These are phyloP conservation scores for Sordariomycetes sp. DNA, from an alignment of 2,329 filamentous ascomycete species.

Conservation along the genomic window DNA sequence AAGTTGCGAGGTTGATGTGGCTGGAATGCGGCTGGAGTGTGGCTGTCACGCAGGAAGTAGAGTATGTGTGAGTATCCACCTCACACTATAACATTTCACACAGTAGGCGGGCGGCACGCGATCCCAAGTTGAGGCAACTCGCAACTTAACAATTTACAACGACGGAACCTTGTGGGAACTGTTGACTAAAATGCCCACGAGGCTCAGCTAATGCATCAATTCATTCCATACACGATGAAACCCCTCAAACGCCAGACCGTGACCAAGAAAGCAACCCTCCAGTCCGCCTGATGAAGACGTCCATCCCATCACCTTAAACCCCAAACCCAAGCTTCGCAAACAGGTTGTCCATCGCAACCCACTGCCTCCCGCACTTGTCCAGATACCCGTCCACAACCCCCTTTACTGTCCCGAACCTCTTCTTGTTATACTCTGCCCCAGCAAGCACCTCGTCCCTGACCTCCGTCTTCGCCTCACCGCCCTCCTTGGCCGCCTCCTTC, in stretches of 20 bases:
- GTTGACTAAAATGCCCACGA: not conserved
- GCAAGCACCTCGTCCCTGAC: slow-evolving; percentile 56
- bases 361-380: slow-evolving; percentile 81
- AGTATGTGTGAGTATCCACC: too few relatives aligned
- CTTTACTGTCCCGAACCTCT: slow-evolving; percentile 66
- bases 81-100: too few relatives aligned
- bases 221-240: not conserved
- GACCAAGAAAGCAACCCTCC: not conserved
- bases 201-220: not conserved
- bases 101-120: too few relatives aligned
- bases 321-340: slow-evolving; percentile 58
- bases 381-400: slow-evolving; percentile 72
- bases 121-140: too few relatives aligned
- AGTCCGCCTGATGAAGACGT: not conserved
- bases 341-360: slow-evolving; percentile 86
- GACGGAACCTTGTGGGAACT: not conserved
- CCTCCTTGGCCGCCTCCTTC: slow-evolving; percentile 37
- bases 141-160: too few relatives aligned
- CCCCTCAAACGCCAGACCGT: not conserved
- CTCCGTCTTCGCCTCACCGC: slow-evolving; percentile 35
- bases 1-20: not conserved
- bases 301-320: not conserved
- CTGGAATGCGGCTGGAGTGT: not conserved
- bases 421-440: slow-evolving; percentile 73
- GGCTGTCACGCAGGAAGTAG: not conserved